A percentile compares a stretch with the other conserved stretches of the same genome.
These are phyloP conservation scores for Pyricularia pennisetigena DNA, from an alignment of 2,329 filamentous ascomycete species.

Conservation along the genomic window DNA sequence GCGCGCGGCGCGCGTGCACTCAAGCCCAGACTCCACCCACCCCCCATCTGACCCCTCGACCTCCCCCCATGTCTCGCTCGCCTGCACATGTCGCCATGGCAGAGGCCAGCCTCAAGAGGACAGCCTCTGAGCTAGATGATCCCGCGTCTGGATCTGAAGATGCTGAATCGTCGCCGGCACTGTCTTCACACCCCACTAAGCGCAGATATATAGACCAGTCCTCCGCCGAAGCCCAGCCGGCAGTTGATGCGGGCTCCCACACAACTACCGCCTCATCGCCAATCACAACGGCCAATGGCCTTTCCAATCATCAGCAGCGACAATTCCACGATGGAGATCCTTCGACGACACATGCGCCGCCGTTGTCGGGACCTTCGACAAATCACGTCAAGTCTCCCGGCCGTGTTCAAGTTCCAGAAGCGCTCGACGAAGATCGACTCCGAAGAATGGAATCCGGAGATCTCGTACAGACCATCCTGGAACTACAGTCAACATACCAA, in stretches of 20 bases:
- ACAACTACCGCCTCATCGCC: neutral
- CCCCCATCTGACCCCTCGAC: neutral
- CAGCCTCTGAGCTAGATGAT: neutral
- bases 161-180: neutral
- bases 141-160: neutral
- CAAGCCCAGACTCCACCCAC: neutral
- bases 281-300: neutral
- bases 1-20: neutral
- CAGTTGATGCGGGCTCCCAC: neutral
- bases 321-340: neutral
- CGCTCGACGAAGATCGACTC: constrained; percentile 15
- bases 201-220: neutral
- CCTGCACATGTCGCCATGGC: constrained; percentile 2
- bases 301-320: neutral
- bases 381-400: neutral
- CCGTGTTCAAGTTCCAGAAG: neutral
- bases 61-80: neutral
- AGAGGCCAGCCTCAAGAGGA: constrained; percentile 1
- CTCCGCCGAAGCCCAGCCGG: neutral
- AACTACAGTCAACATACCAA: constrained; percentile 23
- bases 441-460: constrained; percentile 21
- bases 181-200: neutral
- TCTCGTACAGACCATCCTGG: constrained; percentile 23
- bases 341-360: neutral
- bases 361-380: constrained; percentile 1